Conservation (phyloP, 1,284 basidiomycete species). For the Agaricales sp. region DNA sequence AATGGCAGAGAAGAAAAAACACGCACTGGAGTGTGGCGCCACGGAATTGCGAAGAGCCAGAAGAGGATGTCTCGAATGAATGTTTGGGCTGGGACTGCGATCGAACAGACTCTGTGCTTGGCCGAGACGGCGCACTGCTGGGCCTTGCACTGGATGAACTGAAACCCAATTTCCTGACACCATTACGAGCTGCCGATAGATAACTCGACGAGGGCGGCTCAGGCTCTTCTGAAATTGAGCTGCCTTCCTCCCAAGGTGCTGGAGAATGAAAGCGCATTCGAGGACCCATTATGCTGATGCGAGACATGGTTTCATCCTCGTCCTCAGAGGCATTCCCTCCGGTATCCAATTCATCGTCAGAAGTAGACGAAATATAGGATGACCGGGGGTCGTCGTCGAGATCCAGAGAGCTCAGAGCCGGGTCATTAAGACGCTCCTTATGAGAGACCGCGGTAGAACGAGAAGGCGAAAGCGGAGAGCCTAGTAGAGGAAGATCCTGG, state of each 20-base stretch:
- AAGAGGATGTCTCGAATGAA: slow-evolving; percentile 49
- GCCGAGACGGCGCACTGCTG: slow-evolving; percentile 30
- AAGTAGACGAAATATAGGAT: slow-evolving; percentile 26
- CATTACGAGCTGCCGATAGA: slow-evolving; percentile 16
- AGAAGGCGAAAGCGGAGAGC: slow-evolving; percentile 1
- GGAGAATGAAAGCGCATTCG: slow-evolving; percentile 72
- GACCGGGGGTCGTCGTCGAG: slow-evolving; percentile 46
- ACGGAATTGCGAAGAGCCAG: slow-evolving; percentile 27
- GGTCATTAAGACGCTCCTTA: slow-evolving; percentile 31
- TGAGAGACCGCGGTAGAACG: slow-evolving; percentile 7
- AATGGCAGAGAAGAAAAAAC: slow-evolving; percentile 3
- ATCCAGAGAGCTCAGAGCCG: slow-evolving; percentile 42
- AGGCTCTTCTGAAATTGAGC: slow-evolving; percentile 33
- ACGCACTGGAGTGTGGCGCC: not conserved
- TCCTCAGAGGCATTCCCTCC: slow-evolving; percentile 19
- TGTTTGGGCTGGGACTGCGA: slow-evolving; percentile 40
- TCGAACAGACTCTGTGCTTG: slow-evolving; percentile 51
- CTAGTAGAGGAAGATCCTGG: slow-evolving; percentile 15
- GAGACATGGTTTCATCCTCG: slow-evolving; percentile 29
- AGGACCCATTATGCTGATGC: slow-evolving; percentile 65
- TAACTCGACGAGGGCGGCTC: slow-evolving; percentile 26
- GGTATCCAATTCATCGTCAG: slow-evolving; percentile 6
- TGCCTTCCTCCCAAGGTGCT: slow-evolving; percentile 69
- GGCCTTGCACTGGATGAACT: slow-evolving; percentile 36
- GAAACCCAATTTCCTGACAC: slow-evolving; percentile 22